Evolutionary conservation across 1,139 yeast species (phyloP), one percentile per base, ranked within the genome.

Genomic region (Sugiyamaella neomexicana): DNA sequence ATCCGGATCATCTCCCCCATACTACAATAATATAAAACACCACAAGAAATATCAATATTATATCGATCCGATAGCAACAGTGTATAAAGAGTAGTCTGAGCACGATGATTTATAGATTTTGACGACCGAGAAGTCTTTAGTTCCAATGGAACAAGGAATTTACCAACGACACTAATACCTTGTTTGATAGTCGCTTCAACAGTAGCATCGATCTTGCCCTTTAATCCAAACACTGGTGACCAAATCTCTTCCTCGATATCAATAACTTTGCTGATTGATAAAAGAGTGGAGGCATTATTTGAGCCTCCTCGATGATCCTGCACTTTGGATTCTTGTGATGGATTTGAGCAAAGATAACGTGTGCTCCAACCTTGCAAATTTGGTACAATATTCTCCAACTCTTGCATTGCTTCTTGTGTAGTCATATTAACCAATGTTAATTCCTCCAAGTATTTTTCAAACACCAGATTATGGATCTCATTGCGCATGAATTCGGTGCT

Each of bases 161-260:
- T 77, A 6, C 80, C 80, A n/a, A 46, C 80, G 10, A 46, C 50
- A 31, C 55, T 46, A 5, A 61, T 60, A 10, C 52, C 60, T 55
- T 41, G 62, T 56, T 54, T 63, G 53, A 79, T 63, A 32, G 74
- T 69, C 0, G 87, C 86, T 62, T 86, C 87, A 1, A 90, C 78
- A 0, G 97, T 88, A 1, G 86, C 97, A 72, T 93, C 99, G 13
- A 91, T 82, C 64, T 85, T 81, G 1, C 99, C 99, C 60, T 89
- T 83, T n/a, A 95, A 72, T 0, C 99, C 99, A 73, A 80, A 90
- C 65, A 81, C 79, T 0, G 97, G 97, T 0, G 97, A 89, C 89
- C 95, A 85, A 17, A 93, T 83, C 62, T 85, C 88, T 65, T 93
- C 98, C 68, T 93, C 99, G 16, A 89, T 81, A 66, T 89, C 96